These are phyloP conservation scores for Rhytidiadelphus loreus DNA, from an alignment of 225 moss, liverwort and hornwort species.

Conservation along the genomic window DNA sequence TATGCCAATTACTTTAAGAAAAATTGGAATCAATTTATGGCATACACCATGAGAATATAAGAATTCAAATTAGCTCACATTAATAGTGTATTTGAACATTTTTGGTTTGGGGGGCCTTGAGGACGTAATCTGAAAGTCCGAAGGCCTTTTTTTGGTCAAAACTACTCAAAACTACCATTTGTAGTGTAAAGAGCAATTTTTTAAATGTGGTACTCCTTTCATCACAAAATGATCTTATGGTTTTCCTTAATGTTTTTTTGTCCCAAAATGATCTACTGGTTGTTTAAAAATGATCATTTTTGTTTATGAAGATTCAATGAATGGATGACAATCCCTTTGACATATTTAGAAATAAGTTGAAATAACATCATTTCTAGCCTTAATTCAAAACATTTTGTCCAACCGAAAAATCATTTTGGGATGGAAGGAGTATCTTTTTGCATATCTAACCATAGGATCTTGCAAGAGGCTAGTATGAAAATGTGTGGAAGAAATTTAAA, in stretches of 20 bases:
- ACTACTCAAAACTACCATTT: rapidly evolving
- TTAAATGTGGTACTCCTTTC: rapidly evolving
- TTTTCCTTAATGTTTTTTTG: no score
- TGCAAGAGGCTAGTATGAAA: background rate
- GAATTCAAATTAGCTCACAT: background rate
- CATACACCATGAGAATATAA: background rate
- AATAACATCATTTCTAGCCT: background rate
- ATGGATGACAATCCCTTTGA: no score
- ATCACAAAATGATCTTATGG: no score
- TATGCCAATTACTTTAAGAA: background rate
- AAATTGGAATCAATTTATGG: no score
- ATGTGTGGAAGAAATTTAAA: background rate
- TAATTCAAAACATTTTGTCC: background rate
- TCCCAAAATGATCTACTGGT: no score
- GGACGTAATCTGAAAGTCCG: rapidly evolving
- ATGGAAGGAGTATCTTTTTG: background rate
- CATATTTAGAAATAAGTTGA: no score
- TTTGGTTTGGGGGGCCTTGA: background rate
- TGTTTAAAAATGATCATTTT: no score
- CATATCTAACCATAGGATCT: background rate
- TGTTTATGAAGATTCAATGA: no score
- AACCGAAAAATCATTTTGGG: background rate
- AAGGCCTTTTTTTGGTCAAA: rapidly evolving
- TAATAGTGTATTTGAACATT: background rate
- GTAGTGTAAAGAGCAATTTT: background rate